Evolutionary conservation across 2,329 filamentous ascomycete species (phyloP), one percentile per base, ranked within the genome.

Genomic region (Pseudogymnoascus destructans): DNA sequence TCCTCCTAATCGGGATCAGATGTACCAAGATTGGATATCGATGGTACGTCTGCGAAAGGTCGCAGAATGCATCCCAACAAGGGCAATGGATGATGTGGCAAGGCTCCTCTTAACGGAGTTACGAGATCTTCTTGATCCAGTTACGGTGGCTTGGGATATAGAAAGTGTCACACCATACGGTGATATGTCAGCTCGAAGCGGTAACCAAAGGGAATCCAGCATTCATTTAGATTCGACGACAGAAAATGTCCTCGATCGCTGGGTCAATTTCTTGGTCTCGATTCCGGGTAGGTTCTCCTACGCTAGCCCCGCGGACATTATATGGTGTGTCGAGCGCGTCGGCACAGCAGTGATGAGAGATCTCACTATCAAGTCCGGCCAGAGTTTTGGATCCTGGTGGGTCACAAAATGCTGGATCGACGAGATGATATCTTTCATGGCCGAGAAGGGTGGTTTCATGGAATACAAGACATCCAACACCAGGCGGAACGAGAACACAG

Each of bases 371-470:
- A 78, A 82, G 38, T 84, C 87, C 63, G 87, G 86, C 15, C 82
- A 85, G 67, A 91, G 86, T 67, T 95, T 92, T 67, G 86, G 87
- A n/a, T 85, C 87, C 5, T 95, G 89, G 89, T 93, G 88, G 88
- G 87, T 96, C 59, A 90, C 90, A 3, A 95, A 96, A 70, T 91
- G 92, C 59, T 97, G 92, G 78, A 81, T 96, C 57, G 91, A 96
- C 67, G 92, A 97, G 73, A 95, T 95, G 88, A 82, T 90, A 55
- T 79, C 86, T 59, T 96, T 95, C 79, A 77, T 95, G 64, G 89
- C 89, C 0, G 89, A 95, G 66, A 85, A 91, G 65, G 92, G 91
- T 56, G 92, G 92, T 0, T 96, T 96, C 68, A 84, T 96, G 75
- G 77, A 78, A 63, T 78, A 78, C 60, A 79, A 74, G 63, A 68